Percentiles rank a stretch among this genome's conserved stretches.
Evolutionary conservation across 1,139 yeast species (phyloP).

Genomic region (Geotrichum macrosporum): DNA sequence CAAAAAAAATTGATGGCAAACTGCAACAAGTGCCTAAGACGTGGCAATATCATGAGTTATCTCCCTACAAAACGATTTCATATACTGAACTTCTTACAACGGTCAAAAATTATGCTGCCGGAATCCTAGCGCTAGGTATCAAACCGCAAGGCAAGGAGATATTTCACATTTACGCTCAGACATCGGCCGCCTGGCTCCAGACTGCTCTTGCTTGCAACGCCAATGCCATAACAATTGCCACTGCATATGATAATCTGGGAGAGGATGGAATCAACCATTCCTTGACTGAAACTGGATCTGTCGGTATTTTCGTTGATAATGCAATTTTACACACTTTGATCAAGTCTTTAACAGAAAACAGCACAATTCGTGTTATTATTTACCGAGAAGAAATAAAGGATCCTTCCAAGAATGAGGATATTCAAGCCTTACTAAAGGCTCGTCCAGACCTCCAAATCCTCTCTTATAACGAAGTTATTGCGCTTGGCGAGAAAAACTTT

Average conservation of each 20-base stretch:
- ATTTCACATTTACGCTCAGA: conserved; percentile 76
- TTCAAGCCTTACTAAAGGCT: conserved; percentile 43
- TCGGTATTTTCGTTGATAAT: conserved; percentile 79
- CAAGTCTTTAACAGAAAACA: conserved; percentile 70
- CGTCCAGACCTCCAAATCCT: conserved; percentile 74
- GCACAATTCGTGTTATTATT: conserved; percentile 60
- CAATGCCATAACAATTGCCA: conserved; percentile 80
- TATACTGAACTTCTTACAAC: conserved; percentile 54
- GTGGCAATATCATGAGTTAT: conserved; percentile 81
- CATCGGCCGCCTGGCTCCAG: conserved; percentile 89
- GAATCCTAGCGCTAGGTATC: conserved; percentile 72
- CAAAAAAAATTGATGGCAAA: conserved; percentile 75
- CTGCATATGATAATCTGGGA: conserved; percentile 96
- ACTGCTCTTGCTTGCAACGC: conserved; percentile 71
- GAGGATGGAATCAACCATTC: conserved; percentile 88
- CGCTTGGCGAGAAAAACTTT: conserved; percentile 54
- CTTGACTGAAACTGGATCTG: conserved; percentile 71
- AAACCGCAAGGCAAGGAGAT: conserved; percentile 56
- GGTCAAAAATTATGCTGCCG: conserved; percentile 62
- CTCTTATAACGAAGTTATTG: conserved; percentile 61
- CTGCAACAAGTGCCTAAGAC: conserved; percentile 67
- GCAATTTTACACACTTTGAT: conserved; percentile 59
- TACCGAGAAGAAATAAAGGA: conserved; percentile 62
- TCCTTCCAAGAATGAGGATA: conserved; percentile 59
- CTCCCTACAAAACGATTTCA: conserved; percentile 63